phyloP scores from a whole-genome alignment of 345 rosid genomes.

The Barbarea vulgaris region DNA sequence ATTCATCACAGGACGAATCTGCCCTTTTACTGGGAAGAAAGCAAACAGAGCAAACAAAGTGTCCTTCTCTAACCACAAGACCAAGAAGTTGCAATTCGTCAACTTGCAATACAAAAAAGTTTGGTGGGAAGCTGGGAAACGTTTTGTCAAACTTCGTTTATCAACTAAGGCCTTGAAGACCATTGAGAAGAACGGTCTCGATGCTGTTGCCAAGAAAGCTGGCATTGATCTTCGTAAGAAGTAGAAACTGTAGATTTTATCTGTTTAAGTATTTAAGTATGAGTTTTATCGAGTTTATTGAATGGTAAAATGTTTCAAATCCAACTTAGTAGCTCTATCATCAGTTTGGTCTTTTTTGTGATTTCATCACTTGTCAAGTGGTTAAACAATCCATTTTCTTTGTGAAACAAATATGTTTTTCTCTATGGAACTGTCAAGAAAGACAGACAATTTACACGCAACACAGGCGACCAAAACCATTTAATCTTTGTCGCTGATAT shows the following conservation, averaged over 20 bases:
- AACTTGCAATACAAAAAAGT: conserved; percentile 84
- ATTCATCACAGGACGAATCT: conserved; percentile 62
- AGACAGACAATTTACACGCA: conserved; percentile 16
- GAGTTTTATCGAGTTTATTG: neutral
- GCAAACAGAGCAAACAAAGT: conserved; percentile 88
- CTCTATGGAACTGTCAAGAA: conserved; percentile 11
- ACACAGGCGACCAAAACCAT: conserved; percentile 20
- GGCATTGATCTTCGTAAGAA: conserved; percentile 71
- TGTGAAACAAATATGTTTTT: conserved; percentile 7
- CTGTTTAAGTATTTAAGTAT: neutral
- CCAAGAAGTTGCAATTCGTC: conserved; percentile 83
- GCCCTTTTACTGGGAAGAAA: conserved; percentile 91
- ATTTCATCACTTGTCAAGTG: conserved; percentile 3
- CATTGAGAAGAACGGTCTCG: conserved; percentile 82
- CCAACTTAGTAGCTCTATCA: neutral
- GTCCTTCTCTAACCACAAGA: conserved; percentile 95
- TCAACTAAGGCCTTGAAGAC: conserved; percentile 87
- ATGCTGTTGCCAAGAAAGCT: conserved; percentile 86
- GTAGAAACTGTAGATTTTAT: neutral
- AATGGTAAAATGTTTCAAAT: neutral
- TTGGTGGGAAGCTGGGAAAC: conserved; percentile 97
- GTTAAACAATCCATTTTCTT: conserved; percentile 2
- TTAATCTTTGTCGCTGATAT: conserved; percentile 31
- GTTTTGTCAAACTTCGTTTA: conserved; percentile 60
- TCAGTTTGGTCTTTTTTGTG: neutral